Evolutionary conservation across 257 asterid species (phyloP), one percentile per base, ranked within the genome.

Genomic region (Nicotiana noctiflora): DNA sequence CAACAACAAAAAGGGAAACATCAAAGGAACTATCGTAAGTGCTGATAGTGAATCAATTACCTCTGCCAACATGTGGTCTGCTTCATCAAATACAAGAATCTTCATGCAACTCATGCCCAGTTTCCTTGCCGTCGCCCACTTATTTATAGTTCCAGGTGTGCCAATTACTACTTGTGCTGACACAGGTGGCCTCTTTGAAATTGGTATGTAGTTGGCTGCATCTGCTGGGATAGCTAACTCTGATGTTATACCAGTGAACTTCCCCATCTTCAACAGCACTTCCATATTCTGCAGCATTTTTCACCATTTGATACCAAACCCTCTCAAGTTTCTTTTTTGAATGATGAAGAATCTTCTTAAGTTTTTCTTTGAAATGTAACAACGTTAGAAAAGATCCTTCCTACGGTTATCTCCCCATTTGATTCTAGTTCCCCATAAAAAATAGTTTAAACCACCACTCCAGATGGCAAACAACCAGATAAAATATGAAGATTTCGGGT

Each of bases 1-100:
- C 37, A 72, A 44, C 60, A 72, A 46, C 78, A 72, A 6, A 40
- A 23, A 46, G 40, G 60, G 78, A 19, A 0, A 40, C 8, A 46
- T 0, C 60, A 46, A 46, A 46, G 40, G 78, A 2, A 40, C 56
- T 37, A 14, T 68, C 49, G 12, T 40, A 40, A 40, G 49, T 8
- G 60, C 1, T 9, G 37, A 77, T 56, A 23, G 25, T 51, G 46
- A 23, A 65, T 52, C 31, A 32, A 82, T 80, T 86, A 90, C 98
- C 97, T 93, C 92, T 66, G 97, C 90, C 86, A 93, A 84, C 99
- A 95, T 95, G 86, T 93, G 98, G 88, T 95, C 99, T 13, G 98
- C 99, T 89, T 95, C 99, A 70, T 95, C 99, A 89, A 91, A 93
- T 75, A 95, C 99, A 5, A 93, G 96, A 86, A 95, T 91, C 87